Base-by-base conservation (phyloP, 306 rosid species). In the Heteromeles arbutifolia region DNA sequence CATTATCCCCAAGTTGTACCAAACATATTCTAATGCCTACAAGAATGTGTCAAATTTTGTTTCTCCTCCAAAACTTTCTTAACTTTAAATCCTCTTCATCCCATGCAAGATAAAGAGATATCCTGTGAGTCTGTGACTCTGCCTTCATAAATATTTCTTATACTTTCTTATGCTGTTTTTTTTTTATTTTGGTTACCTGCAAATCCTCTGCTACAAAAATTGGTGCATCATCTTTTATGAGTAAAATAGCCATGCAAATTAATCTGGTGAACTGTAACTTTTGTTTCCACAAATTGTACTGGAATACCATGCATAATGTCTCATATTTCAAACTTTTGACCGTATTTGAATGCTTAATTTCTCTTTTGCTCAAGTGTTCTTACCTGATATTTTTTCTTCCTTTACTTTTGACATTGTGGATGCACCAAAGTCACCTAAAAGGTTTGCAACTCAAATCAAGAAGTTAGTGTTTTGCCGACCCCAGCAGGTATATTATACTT, bases 381-480 rank as follows among this genome's bases (percentile, higher is more conserved):
- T 50, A 19, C 15, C n/a, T 32, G 41, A 28, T 65, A 9, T 12
- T 11, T 25, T 44, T 58, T 9, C 39, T 25, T 48, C 25, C 41
- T 25, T 66, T 37, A 31, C 15, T 59, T 45, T 72, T 34, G 52
- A 59, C 31, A 29, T 3, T 14, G 25, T 65, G 67, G 69, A 52
- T 37, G 52, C 79, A 71, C 82, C 74, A 84, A 78, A 80, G 78
- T 41, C 70, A 8, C 83, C 87, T 48, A 90, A 82, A 78, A 90
- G 78, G 28, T 43, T 81, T 72, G 53, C 88, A 2, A 85, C 85
- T 34, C 89, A 83, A 80, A 75, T 92, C 74, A 95, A 95, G 81
- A 87, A 88, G 61, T 50, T 87, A 52, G 44, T 89, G 4, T 72
- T 86, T 8, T 89, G 96, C 72, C 78, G 88, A 28, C 92, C 92